Evolutionary conservation across 306 rosid genomes (phyloP), one percentile per base, ranked within the genome.

Genomic region (Lablab purpureus): DNA sequence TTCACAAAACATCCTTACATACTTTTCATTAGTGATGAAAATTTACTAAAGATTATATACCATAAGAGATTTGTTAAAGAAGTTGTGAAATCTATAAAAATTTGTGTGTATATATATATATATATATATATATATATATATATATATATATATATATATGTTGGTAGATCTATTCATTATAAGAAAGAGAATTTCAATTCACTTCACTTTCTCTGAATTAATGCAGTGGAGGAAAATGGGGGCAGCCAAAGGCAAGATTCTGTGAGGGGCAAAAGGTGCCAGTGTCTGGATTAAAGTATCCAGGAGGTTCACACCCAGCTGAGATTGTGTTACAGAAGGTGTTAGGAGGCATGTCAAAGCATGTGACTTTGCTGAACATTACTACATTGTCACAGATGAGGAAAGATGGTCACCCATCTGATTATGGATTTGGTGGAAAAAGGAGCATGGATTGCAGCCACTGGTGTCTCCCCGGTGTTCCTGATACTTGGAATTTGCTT

Each of bases 391-490:
- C 98, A 28, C 92, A 86, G 43, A 80, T 87, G 10, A 81, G 98
- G 34, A 90, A 87, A 83, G 98, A 91, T 79, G 97, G 86, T 0
- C 98, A 93, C 74, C 97, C 97, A 1, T 93, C 97, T 4, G 64
- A 86, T 4, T 91, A 84, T 30, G 95, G 98, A 69, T 59, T 59
- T 43, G 92, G 91, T 1, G 90, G 91, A 34, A 90, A 75, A 72
- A 60, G 23, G 4, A 84, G 18, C 85, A 75, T 76, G 85, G 98
- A 93, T 81, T 91, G 98, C 68, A 89, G 87, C 81, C 98, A 93
- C 7, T 93, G 98, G 98, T 91, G 98, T 58, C 85, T 89, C 6
- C 82, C 97, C 7, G 97, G 98, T 25, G 87, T 93, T 74, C 97
- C 97, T 36, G 98, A 93, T 37, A 86, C 92, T 30, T 91, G 97